Conservation (phyloP, 345 rosid species). For the Lepidium didymum region DNA sequence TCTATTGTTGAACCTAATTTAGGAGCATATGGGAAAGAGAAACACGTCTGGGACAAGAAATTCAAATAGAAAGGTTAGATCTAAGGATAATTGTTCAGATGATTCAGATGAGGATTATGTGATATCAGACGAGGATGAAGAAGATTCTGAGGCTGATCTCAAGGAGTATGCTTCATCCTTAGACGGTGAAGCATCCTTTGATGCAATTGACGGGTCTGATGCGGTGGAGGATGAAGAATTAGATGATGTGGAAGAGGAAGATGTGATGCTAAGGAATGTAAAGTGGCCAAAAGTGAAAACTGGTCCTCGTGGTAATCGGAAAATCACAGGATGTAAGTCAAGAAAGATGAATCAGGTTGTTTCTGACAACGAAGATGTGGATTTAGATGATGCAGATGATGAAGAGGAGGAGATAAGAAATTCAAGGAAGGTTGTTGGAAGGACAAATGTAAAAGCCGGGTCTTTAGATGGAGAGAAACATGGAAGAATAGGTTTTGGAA, state of each 20-base stretch:
- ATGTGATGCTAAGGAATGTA: slow-evolving; percentile 31
- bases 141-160: slow-evolving; percentile 53
- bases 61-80: slow-evolving; percentile 41
- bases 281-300: slow-evolving; percentile 35
- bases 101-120: slow-evolving; percentile 99
- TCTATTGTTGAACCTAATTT: slow-evolving; percentile 1
- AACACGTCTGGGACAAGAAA: slow-evolving; percentile 50
- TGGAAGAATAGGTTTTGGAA: neutral
- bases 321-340: slow-evolving; percentile 19
- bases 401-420: slow-evolving; percentile 26
- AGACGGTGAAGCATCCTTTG: slow-evolving; percentile 53
- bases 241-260: slow-evolving; percentile 25
- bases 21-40: slow-evolving; percentile 71
- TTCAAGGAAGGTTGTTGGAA: slow-evolving; percentile 29
- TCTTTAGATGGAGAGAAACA: slow-evolving; percentile 13
- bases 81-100: slow-evolving; percentile 61
- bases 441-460: slow-evolving; percentile 1
- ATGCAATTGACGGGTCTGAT: slow-evolving; percentile 32
- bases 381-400: slow-evolving; percentile 29
- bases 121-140: slow-evolving; percentile 60
- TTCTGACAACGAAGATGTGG: slow-evolving; percentile 25
- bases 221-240: slow-evolving; percentile 36
- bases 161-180: slow-evolving; percentile 47
- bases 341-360: slow-evolving; percentile 7
- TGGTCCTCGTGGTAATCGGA: slow-evolving; percentile 29